phyloP scores from a whole-genome alignment of 2,329 filamentous ascomycete species.

The Ilyonectria mors-panacis region DNA sequence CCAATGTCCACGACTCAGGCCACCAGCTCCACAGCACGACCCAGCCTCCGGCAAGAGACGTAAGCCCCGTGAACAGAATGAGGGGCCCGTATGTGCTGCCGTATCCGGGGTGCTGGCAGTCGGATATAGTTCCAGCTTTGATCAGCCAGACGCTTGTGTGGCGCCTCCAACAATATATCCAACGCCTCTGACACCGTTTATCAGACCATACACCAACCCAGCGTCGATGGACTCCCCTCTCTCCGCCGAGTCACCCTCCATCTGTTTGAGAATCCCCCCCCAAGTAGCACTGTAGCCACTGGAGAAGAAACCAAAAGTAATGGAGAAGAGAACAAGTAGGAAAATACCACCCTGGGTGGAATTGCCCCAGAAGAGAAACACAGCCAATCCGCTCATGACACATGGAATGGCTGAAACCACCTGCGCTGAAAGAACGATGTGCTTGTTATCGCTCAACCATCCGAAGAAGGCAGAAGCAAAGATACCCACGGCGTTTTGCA shows the following conservation, averaged over 20 bases:
- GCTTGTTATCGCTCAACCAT: conserved; percentile 32
- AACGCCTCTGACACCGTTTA: conserved; percentile 36
- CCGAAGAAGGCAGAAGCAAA: conserved; percentile 33
- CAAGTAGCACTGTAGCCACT: conserved; percentile 39
- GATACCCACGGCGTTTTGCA: conserved; percentile 33
- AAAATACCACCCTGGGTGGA: conserved; percentile 26
- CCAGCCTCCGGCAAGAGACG: conserved; percentile 4
- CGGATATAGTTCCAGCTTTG: conserved; percentile 21
- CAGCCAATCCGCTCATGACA: too few relatives aligned
- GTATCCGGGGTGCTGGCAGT: neutral
- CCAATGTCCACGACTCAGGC: conserved; percentile 4
- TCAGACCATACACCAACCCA: conserved; percentile 32
- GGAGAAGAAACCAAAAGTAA: conserved; percentile 38
- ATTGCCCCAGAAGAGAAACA: conserved; percentile 36
- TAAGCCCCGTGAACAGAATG: conserved; percentile 4
- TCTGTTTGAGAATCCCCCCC: conserved; percentile 34
- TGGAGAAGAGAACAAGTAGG: conserved; percentile 28
- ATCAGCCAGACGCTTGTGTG: conserved; percentile 31
- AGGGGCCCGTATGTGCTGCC: conserved; percentile 2
- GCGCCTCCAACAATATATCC: conserved; percentile 37
- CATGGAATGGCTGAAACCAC: conserved; percentile 15
- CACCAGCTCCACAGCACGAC: conserved; percentile 1
- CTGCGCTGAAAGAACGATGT: conserved; percentile 13
- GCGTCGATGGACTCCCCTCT: conserved; percentile 33
- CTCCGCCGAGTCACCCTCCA: conserved; percentile 28